A percentile compares a stretch with the other conserved stretches of the same genome.
Conservation (phyloP, 1,284 basidiomycete species). For the Peniophora sp. region DNA sequence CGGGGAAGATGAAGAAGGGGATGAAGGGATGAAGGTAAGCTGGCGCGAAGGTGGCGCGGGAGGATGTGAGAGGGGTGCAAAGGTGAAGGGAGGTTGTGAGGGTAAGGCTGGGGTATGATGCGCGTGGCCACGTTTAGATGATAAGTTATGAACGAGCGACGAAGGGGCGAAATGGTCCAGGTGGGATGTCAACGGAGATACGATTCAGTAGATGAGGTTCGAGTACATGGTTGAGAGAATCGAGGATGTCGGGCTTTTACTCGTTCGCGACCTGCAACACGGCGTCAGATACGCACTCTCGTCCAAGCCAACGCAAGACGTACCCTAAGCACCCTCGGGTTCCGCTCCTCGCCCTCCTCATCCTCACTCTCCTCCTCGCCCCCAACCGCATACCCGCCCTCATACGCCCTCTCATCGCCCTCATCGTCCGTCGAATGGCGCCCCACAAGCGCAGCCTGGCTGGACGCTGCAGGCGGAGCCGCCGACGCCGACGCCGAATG, state of each 20-base stretch:
- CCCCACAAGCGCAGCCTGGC: conserved; percentile 2
- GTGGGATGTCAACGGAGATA: too few relatives aligned
- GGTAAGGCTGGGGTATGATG: too few relatives aligned
- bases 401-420: conserved; percentile 16
- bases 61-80: too few relatives aligned
- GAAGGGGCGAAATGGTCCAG: too few relatives aligned
- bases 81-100: too few relatives aligned
- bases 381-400: conserved; percentile 1
- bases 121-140: too few relatives aligned
- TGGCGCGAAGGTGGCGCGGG: too few relatives aligned
- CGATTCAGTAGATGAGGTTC: too few relatives aligned
- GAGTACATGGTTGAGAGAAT: background rate
- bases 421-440: conserved; percentile 13
- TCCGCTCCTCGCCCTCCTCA: conserved; percentile 24
- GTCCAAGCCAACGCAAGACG: conserved; percentile 8
- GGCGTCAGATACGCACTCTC: conserved; percentile 4
- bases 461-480: conserved; percentile 3
- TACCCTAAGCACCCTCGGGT: conserved; percentile 37
- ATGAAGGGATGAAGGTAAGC: too few relatives aligned
- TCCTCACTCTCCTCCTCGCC: conserved; percentile 29
- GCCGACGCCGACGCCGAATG: conserved; percentile 8
- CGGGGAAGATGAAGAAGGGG: too few relatives aligned
- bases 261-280: conserved; percentile 29
- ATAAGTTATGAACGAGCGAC: too few relatives aligned
- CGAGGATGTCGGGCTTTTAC: conserved; percentile 17